These are phyloP conservation scores for Amyloporia xantha DNA, from an alignment of 768 basidiomycete species.

Conservation along the genomic window DNA sequence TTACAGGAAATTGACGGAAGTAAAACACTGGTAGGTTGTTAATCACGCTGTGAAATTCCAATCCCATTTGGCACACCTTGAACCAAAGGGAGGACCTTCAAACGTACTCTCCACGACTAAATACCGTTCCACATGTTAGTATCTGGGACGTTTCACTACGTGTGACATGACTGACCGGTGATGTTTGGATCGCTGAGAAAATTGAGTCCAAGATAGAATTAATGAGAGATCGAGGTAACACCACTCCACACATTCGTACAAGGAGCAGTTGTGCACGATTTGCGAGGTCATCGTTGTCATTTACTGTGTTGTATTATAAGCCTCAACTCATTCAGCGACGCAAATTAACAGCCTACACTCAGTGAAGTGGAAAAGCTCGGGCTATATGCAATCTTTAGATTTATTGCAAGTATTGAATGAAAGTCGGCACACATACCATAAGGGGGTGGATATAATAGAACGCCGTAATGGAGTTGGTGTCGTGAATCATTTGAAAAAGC, in stretches of 20 bases:
- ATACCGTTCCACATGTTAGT: neutral
- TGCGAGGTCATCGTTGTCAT: constrained; percentile 68
- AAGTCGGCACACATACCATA: constrained; percentile 48
- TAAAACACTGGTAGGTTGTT: constrained; percentile 55
- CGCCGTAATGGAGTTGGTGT: constrained; percentile 65
- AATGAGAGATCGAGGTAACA: constrained; percentile 64
- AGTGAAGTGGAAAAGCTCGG: constrained; percentile 69
- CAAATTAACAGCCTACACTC: constrained; percentile 40
- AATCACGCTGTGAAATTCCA: neutral
- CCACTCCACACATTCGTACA: constrained; percentile 81
- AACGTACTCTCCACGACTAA: constrained; percentile 82
- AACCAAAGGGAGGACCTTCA: constrained; percentile 80
- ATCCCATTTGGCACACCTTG: constrained; percentile 41
- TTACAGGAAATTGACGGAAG: constrained; percentile 81
- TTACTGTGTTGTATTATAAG: constrained; percentile 46
- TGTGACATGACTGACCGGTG: constrained; percentile 45
- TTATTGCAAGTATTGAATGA: no score
- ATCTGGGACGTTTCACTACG: no score
- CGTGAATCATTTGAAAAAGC: constrained; percentile 69
- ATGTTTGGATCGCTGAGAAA: constrained; percentile 69
- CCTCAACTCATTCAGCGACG: neutral
- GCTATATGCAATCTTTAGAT: no score
- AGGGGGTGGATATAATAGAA: constrained; percentile 82
- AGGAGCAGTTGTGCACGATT: constrained; percentile 61
- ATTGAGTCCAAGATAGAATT: constrained; percentile 64